Base-by-base conservation (phyloP, 148 eudicot species). In the Arbutus unedo region DNA sequence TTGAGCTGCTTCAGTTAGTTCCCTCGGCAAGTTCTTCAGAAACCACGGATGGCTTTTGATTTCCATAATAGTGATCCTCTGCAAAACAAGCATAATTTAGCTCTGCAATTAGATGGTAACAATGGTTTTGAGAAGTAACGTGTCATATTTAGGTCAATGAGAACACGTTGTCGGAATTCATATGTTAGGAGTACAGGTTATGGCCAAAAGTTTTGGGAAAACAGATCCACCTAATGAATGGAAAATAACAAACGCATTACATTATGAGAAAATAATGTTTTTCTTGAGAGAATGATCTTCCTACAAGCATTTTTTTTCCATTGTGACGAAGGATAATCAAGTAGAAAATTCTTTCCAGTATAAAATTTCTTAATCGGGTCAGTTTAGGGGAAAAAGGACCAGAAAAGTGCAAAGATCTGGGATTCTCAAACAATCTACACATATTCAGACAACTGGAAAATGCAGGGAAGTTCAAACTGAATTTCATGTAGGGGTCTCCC, bases 31-130 rank as follows among this genome's bases (percentile, higher is more conserved):
- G 83, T 93, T 93, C 87, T 91, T 93, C 83, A 91, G 82, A 79
- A 93, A 93, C 97, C 97, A 93, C 1, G 97, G 94, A 74, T 93
- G 97, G 74, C 74, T 77, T 78, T 91, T 93, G 68, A 93, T 93
- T 9, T 93, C 94, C 84, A 82, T 90, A 77, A 93, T 86, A 55
- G 88, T 85, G 50, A 93, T 87, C 72, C 97, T 93, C 97, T 93
- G 90, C 89, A 86, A n/a, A 23, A 60, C 50, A 85, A 25, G 74
- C 19, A 50, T 19, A 18, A 9, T 57, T 10, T 57, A 56, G 55
- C 0, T 54, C 0, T 59, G 45, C 9, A 74, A 56, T 25, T n/a
- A 8, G 19, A 49, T 2, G 70, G 57, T 44, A 59, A 4, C 3
- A 59, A 8, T 6, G 16, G 15, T 21, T 57, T 74, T 21, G 47